A percentile compares a stretch with the other conserved stretches of the same genome.
phyloP scores from a whole-genome alignment of 148 eudicot genomes.

The Nepenthes gracilis region DNA sequence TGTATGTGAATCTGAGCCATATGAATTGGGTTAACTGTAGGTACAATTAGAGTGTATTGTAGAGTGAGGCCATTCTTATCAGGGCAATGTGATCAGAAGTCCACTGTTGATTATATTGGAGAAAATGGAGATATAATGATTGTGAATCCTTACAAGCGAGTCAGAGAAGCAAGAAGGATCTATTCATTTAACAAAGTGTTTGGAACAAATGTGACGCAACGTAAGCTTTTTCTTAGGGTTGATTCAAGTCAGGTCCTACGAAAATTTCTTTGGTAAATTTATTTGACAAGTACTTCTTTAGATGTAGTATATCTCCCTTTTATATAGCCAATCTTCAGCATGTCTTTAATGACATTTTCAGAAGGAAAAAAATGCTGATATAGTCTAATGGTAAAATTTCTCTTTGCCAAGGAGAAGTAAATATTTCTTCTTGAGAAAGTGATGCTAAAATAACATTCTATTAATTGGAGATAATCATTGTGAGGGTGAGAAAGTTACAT shows the following conservation, averaged over 20 bases:
- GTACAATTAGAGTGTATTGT: slow-evolving; percentile 89
- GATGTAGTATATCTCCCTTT: not conserved
- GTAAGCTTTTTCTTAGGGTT: slow-evolving; percentile 25
- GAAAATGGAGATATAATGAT: slow-evolving; percentile 91
- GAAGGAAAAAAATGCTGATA: too few relatives aligned
- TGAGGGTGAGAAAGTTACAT: too few relatives aligned
- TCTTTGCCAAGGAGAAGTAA: too few relatives aligned
- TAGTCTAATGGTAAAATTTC: too few relatives aligned
- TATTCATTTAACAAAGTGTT: slow-evolving; percentile 88
- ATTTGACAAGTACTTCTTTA: not conserved
- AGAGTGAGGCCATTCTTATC: slow-evolving; percentile 77
- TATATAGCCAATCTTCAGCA: too few relatives aligned
- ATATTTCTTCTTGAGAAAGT: too few relatives aligned
- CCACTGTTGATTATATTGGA: slow-evolving; percentile 85
- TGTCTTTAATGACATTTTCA: too few relatives aligned
- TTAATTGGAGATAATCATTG: too few relatives aligned
- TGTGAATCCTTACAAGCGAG: slow-evolving; percentile 72
- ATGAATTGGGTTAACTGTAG: slow-evolving; percentile 19
- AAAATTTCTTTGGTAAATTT: not conserved
- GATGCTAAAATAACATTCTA: too few relatives aligned
- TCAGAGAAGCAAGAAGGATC: slow-evolving; percentile 74
- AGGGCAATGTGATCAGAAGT: slow-evolving; percentile 39
- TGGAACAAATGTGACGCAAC: slow-evolving; percentile 59
- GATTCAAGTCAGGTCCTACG: not conserved
- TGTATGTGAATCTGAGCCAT: not conserved